Conservation (phyloP, 2,329 filamentous ascomycete species). For the Cercospora canescens region DNA sequence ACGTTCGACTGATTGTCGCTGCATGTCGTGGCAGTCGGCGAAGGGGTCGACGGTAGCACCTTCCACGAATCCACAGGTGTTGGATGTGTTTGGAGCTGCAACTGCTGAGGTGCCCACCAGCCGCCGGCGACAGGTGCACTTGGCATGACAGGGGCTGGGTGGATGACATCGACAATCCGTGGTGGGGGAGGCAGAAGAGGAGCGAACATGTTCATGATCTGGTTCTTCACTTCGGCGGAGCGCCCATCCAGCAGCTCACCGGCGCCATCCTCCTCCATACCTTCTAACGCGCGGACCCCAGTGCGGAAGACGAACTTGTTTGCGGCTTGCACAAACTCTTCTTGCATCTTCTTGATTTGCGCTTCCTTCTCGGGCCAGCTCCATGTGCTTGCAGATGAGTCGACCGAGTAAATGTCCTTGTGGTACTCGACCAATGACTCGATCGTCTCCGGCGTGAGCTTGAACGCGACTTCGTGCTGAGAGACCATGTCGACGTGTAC, state of each 20-base stretch:
- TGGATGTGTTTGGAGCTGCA: constrained; percentile 62
- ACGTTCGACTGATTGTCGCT: constrained; percentile 68
- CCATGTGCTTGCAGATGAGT: constrained; percentile 85
- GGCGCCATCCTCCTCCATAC: constrained; percentile 92
- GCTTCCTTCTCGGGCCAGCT: constrained; percentile 96
- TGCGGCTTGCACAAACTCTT: constrained; percentile 92
- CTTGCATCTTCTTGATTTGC: constrained; percentile 95
- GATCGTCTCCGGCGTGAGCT: constrained; percentile 93
- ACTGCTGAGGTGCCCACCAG: constrained; percentile 78
- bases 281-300: constrained; percentile 84
- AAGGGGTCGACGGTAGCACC: constrained; percentile 85
- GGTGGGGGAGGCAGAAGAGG: constrained; percentile 85
- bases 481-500: constrained; percentile 99
- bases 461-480: constrained; percentile 96
- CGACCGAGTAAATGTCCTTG: constrained; percentile 90
- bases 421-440: constrained; percentile 92
- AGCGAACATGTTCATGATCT: constrained; percentile 79
- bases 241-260: constrained; percentile 90
- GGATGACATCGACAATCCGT: constrained; percentile 84
- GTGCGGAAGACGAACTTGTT: constrained; percentile 97
- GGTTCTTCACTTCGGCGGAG: constrained; percentile 89
- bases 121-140: constrained; percentile 67
- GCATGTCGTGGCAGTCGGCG: constrained; percentile 66
- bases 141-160: constrained; percentile 80
- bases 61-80: constrained; percentile 84